A percentile compares a stretch with the other conserved stretches of the same genome.
phyloP scores from a whole-genome alignment of 2,329 filamentous ascomycete species.

The Teratosphaeriaceae sp. region DNA sequence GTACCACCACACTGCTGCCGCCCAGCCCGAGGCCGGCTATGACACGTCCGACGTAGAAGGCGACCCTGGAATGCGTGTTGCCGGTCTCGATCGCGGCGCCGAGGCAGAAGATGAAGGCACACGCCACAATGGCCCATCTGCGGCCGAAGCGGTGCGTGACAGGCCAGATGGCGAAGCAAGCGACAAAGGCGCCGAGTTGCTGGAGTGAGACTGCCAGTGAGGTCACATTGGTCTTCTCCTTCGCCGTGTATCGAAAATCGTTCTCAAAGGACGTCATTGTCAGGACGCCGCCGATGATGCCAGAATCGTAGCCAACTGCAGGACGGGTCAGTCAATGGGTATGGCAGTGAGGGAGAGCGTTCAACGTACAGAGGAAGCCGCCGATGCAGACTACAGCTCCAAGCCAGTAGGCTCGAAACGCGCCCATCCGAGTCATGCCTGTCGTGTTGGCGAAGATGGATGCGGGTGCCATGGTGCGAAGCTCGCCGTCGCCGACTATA shows the following conservation, averaged over 20 bases:
- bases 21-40: constrained; percentile 45
- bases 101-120: constrained; percentile 37
- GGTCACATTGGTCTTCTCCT: constrained; percentile 22
- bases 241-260: constrained; percentile 21
- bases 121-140: constrained; percentile 38
- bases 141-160: constrained; percentile 43
- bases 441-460: neutral
- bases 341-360: constrained; percentile 12
- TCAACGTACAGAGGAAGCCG: constrained; percentile 42
- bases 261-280: constrained; percentile 22
- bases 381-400: constrained; percentile 47
- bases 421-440: constrained; percentile 23
- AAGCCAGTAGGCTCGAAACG: constrained; percentile 46
- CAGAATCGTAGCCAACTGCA: constrained; percentile 38
- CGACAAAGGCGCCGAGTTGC: constrained; percentile 47
- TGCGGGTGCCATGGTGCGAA: neutral
- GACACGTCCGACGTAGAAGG: constrained; percentile 43
- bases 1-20: constrained; percentile 38
- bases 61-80: constrained; percentile 38
- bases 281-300: constrained; percentile 30
- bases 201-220: constrained; percentile 44
- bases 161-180: constrained; percentile 45
- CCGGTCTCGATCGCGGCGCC: constrained; percentile 42
- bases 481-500: constrained; percentile 1
- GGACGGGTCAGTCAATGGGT: neutral